phyloP scores from a whole-genome alignment of 2,329 filamentous ascomycete species.

The Pestalotiopsis sp. region DNA sequence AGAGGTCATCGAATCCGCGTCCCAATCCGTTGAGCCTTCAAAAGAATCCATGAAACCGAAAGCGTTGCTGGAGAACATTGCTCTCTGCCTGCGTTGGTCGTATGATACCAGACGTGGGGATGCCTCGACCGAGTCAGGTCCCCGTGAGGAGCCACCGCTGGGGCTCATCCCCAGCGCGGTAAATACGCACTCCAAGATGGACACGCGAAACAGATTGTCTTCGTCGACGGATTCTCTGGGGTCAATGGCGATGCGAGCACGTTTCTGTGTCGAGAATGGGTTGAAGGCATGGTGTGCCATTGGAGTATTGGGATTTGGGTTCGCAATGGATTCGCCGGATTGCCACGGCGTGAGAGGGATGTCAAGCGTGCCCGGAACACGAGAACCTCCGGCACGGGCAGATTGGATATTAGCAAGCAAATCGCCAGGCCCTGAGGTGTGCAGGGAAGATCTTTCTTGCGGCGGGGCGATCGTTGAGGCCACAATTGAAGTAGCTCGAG shows the following conservation, averaged over 20 bases:
- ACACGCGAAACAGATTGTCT: constrained; percentile 84
- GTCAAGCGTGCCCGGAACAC: constrained; percentile 28
- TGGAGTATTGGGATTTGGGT: constrained; percentile 41
- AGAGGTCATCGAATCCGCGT: constrained; percentile 83
- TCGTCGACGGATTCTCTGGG: constrained; percentile 84
- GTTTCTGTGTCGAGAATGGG: constrained; percentile 56
- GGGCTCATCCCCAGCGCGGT: constrained; percentile 85
- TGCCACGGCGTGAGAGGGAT: constrained; percentile 18
- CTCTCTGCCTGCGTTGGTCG: constrained; percentile 79
- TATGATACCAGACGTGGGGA: constrained; percentile 85
- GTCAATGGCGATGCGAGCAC: constrained; percentile 56
- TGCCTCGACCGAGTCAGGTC: constrained; percentile 75
- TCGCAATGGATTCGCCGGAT: neutral
- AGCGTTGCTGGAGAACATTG: constrained; percentile 77
- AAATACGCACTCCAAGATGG: constrained; percentile 93
- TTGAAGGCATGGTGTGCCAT: constrained; percentile 54
- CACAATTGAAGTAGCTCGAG: constrained; percentile 45
- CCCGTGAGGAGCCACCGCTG: constrained; percentile 61
- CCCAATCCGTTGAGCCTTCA: constrained; percentile 75
- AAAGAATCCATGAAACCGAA: constrained; percentile 91
- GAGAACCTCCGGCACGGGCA: constrained; percentile 60
- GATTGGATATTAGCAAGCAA: constrained; percentile 77
- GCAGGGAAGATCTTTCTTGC: constrained; percentile 42
- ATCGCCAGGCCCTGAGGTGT: constrained; percentile 72
- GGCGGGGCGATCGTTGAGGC: constrained; percentile 41